A percentile compares a stretch with the other conserved stretches of the same genome.
Conservation (phyloP, 1,284 basidiomycete species). For the Porodaedalea pini region DNA sequence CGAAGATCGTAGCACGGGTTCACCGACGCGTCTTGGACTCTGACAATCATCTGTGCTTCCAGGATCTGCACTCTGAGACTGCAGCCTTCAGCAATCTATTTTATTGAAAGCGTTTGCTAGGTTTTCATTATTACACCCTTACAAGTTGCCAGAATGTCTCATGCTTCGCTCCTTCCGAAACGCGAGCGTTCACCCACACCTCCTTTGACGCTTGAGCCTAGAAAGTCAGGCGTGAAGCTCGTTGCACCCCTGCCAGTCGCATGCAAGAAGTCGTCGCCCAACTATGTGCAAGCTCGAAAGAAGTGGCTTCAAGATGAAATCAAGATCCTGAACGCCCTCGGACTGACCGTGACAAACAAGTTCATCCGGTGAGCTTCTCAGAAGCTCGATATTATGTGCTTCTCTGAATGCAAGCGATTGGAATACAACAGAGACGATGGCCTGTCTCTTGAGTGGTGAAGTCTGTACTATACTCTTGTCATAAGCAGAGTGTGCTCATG, state of each 20-base stretch:
- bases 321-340: slow-evolving; percentile 2
- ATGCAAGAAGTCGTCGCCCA: neutral
- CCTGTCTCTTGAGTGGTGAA: slow-evolving; percentile 18
- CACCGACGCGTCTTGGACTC: neutral
- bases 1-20: no score
- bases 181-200: slow-evolving; percentile 17
- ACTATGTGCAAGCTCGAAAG: slow-evolving; percentile 2
- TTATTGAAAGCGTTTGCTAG: no score
- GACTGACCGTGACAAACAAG: slow-evolving; percentile 3
- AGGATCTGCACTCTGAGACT: neutral
- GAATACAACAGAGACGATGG: slow-evolving; percentile 16
- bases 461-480: neutral
- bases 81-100: no score
- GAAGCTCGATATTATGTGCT: neutral
- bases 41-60: neutral
- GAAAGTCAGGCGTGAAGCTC: slow-evolving; percentile 6
- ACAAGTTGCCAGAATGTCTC: neutral
- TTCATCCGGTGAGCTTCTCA: slow-evolving; percentile 11
- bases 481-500: neutral
- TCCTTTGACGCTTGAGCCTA: neutral
- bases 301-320: slow-evolving; percentile 6
- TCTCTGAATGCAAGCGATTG: neutral
- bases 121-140: no score
- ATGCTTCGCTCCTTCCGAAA: neutral
- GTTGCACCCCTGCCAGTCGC: slow-evolving; percentile 9